phyloP scores from a whole-genome alignment of 805 yeast species.

The Pichia scutulata region DNA sequence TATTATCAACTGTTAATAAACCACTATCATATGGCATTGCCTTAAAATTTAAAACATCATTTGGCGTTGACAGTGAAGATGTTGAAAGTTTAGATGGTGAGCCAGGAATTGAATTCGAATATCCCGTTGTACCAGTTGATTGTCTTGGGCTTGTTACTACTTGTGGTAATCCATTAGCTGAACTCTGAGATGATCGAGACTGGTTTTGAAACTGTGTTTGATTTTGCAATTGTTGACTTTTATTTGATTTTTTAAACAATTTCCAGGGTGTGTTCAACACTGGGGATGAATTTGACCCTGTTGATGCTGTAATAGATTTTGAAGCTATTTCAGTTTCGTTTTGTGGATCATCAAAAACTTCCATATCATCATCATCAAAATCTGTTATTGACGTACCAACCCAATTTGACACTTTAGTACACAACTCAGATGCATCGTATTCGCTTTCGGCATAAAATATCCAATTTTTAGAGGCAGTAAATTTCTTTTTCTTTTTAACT shows the following conservation, averaged over 20 bases:
- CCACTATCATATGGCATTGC: slow-evolving; percentile 28
- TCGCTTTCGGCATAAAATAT: slow-evolving; percentile 75
- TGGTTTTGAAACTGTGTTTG: neutral
- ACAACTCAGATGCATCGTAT: slow-evolving; percentile 38
- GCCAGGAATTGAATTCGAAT: slow-evolving; percentile 1
- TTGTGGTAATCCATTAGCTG: neutral
- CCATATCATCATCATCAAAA: slow-evolving; percentile 11
- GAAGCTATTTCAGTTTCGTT: slow-evolving; percentile 1
- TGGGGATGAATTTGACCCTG: neutral
- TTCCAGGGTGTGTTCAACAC: slow-evolving; percentile 7
- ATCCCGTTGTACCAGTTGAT: neutral
- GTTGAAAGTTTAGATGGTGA: slow-evolving; percentile 2
- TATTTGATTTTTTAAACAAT: slow-evolving; percentile 6
- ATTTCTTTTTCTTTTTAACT: slow-evolving; percentile 25
- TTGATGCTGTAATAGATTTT: neutral
- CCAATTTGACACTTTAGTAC: slow-evolving; percentile 13
- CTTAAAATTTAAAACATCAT: slow-evolving; percentile 25
- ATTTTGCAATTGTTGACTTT: neutral
- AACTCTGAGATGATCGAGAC: neutral
- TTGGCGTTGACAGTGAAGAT: slow-evolving; percentile 9
- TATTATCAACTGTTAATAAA: slow-evolving; percentile 5
- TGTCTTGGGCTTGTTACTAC: neutral
- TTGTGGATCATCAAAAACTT: slow-evolving; percentile 1
- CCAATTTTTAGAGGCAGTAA: slow-evolving; percentile 24
- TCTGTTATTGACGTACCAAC: neutral